Conservation (phyloP, 148 eudicot genomes). For the Camellia japonica region DNA sequence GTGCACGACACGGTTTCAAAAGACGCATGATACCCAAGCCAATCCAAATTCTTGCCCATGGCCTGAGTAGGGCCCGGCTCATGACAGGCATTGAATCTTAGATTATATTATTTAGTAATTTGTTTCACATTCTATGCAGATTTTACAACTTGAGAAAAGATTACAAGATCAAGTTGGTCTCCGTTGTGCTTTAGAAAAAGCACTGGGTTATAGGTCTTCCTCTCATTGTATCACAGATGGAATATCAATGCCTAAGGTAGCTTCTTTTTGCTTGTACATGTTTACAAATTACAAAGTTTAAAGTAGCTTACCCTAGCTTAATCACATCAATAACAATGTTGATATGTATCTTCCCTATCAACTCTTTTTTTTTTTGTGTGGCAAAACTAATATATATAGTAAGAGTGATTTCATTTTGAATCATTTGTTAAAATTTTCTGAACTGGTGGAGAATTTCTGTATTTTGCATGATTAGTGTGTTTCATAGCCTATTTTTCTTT, state of each 20-base stretch:
- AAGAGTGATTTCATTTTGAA: background rate
- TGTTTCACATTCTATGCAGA: slow-evolving; percentile 38
- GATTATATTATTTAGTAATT: background rate
- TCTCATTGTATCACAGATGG: slow-evolving; percentile 38
- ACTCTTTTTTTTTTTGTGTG: background rate
- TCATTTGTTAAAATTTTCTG: background rate
- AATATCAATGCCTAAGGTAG: slow-evolving; percentile 68
- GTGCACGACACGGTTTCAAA: background rate
- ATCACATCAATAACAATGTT: background rate
- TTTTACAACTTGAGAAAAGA: slow-evolving; percentile 79
- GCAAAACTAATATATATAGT: background rate
- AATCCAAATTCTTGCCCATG: background rate
- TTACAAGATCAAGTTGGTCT: slow-evolving; percentile 72
- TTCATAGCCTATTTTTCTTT: background rate
- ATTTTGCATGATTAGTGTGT: background rate
- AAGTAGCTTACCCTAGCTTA: background rate
- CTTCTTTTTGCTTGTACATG: background rate
- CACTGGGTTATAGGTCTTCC: slow-evolving; percentile 65
- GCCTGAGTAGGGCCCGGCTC: background rate
- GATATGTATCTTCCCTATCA: background rate
- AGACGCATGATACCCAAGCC: background rate
- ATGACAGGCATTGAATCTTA: background rate
- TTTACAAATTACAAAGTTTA: background rate
- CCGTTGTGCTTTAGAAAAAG: slow-evolving; percentile 74
- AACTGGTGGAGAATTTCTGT: background rate